Percentiles rank a stretch among this genome's conserved stretches.
Evolutionary conservation across 805 yeast species (phyloP).

Genomic region (Kuraishia piskuri): DNA sequence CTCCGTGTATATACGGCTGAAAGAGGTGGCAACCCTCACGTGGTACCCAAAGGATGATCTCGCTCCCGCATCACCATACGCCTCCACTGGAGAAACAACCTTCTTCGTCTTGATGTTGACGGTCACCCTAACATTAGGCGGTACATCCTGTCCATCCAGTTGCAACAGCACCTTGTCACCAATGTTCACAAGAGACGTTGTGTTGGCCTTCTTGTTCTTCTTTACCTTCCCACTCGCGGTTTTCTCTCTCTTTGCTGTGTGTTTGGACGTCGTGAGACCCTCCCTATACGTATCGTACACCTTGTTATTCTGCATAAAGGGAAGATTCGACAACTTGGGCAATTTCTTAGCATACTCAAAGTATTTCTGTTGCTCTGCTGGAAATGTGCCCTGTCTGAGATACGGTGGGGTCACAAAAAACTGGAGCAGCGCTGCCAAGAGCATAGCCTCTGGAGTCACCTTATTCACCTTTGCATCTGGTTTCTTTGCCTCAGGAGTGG

Average conservation of each 20-base stretch:
- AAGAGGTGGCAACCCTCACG: slow-evolving; percentile 56
- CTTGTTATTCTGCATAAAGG: slow-evolving; percentile 52
- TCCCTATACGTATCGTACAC: slow-evolving; percentile 39
- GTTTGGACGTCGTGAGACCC: slow-evolving; percentile 47
- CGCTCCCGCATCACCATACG: slow-evolving; percentile 58
- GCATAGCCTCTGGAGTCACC: slow-evolving; percentile 26
- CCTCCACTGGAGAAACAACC: slow-evolving; percentile 63
- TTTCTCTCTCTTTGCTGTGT: slow-evolving; percentile 24
- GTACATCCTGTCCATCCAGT: slow-evolving; percentile 52
- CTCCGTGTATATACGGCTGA: slow-evolving; percentile 64
- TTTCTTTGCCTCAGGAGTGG: slow-evolving; percentile 15
- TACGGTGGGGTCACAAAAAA: slow-evolving; percentile 83
- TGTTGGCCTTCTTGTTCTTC: slow-evolving; percentile 41
- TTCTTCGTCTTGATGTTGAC: slow-evolving; percentile 55
- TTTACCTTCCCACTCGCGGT: slow-evolving; percentile 26
- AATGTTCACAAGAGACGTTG: slow-evolving; percentile 69
- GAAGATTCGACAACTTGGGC: slow-evolving; percentile 67
- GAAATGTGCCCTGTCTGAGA: slow-evolving; percentile 55
- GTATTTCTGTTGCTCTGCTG: slow-evolving; percentile 33
- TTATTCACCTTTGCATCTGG: slow-evolving; percentile 16
- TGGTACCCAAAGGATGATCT: slow-evolving; percentile 62
- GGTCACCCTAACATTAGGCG: slow-evolving; percentile 73
- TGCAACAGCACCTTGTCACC: slow-evolving; percentile 57
- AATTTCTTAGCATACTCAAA: slow-evolving; percentile 57
- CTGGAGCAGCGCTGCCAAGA: slow-evolving; percentile 65